Base-by-base conservation (phyloP, 2,329 filamentous ascomycete genomes). In the Ceratocystis diversiconidia region DNA sequence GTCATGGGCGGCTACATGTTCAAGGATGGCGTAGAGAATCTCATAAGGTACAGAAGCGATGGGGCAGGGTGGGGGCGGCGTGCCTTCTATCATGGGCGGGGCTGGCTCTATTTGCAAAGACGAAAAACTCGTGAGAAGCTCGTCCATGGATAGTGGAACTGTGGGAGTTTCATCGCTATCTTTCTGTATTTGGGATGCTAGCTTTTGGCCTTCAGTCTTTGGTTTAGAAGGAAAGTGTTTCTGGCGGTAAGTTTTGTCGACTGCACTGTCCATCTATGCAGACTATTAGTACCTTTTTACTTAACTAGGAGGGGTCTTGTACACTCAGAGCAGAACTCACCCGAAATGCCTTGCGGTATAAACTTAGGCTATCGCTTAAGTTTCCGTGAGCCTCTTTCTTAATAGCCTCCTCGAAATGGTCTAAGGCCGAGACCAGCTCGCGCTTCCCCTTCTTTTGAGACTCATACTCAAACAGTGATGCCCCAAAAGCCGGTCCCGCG, bases 351-450 rank as follows among this genome's bases (percentile, higher is more conserved):
- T 88, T 91, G 60, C 94, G 85, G 74, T 99, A 99, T 62, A 95
- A 81, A 69, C 83, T 85, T 65, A 99, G 74, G 73, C 92, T 97
- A 69, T 97, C 92, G 4, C 92, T 91, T 62, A 97, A 79, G 69
- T 85, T 94, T 0, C 94, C 94, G 71, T 88, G 84, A 0, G 81
- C 83, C 76, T 99, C 94, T 74, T 86, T 91, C 75, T 95, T 88
- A 65, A 96, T 92, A 2, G 92, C 94, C 73, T 84, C 85, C 73
- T 97, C 94, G 71, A 94, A 97, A 74, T 96, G 89, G 71, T 97
- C 94, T 17, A 99, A 76, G 0, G 94, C 94, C 10, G 92, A 89
- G 25, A 79, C 78, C 3, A 88, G 88, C 70, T 87, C 75, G 65
- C 70, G 73, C 10, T 74, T 71, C 32, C 28, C 36, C 25, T 62